Evolutionary conservation across 2,329 filamentous ascomycete genomes (phyloP).

Genomic region (Epichloe coenophiala): DNA sequence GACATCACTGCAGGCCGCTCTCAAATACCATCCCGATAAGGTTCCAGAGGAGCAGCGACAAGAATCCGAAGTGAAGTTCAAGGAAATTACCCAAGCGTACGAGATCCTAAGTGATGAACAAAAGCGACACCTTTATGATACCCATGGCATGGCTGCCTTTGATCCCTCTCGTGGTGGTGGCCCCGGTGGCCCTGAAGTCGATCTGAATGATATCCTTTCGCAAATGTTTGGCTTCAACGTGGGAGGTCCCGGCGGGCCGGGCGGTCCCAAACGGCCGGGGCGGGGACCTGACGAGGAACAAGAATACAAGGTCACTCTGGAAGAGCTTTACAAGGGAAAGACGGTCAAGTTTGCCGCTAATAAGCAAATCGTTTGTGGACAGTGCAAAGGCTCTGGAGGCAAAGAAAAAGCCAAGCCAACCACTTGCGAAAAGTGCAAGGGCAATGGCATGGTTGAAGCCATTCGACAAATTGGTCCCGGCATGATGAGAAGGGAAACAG

Average conservation of each 20-base stretch:
- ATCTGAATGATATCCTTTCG: slow-evolving; percentile 82
- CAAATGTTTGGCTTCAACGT: slow-evolving; percentile 82
- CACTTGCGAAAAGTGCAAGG: slow-evolving; percentile 73
- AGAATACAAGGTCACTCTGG: slow-evolving; percentile 77
- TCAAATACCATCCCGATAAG: slow-evolving; percentile 90
- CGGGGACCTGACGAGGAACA: slow-evolving; percentile 78
- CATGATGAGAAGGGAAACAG: slow-evolving; percentile 66
- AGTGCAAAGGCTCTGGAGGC: slow-evolving; percentile 79
- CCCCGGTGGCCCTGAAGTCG: slow-evolving; percentile 54
- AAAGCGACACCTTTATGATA: slow-evolving; percentile 83
- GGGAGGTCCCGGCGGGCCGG: slow-evolving; percentile 40
- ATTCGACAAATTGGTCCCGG: slow-evolving; percentile 78
- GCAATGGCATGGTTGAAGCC: slow-evolving; percentile 62
- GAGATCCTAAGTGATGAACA: slow-evolving; percentile 96
- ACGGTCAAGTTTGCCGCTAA: slow-evolving; percentile 93
- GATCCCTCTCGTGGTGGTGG: slow-evolving; percentile 59
- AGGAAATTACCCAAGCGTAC: slow-evolving; percentile 84
- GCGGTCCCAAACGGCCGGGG: slow-evolving; percentile 45
- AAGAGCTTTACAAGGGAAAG: slow-evolving; percentile 97
- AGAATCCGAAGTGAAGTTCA: slow-evolving; percentile 84
- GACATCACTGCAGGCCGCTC: slow-evolving; percentile 49
- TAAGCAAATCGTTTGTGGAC: slow-evolving; percentile 79
- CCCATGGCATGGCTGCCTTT: slow-evolving; percentile 91
- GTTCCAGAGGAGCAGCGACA: slow-evolving; percentile 74
- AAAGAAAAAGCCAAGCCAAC: slow-evolving; percentile 83